Base-by-base conservation (phyloP, 805 yeast genomes). In the Barnettozyma botsteinii region DNA sequence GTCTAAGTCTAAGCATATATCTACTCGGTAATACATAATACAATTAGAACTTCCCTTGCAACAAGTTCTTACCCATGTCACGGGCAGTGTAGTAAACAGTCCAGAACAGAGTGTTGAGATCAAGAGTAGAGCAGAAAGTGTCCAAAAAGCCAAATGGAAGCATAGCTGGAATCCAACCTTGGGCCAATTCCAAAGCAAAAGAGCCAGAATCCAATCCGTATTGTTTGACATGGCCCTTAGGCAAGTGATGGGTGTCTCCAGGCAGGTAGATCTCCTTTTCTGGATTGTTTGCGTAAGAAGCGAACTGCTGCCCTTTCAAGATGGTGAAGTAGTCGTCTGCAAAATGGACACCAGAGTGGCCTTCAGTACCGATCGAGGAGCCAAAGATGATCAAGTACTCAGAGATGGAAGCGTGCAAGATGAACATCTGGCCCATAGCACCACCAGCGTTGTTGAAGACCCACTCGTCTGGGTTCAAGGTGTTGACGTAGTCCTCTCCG, bases 161-260 rank as follows among this genome's bases (percentile, higher is more conserved):
- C 98, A 93, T 93, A 31, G 91, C 81, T 26, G 98, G 98, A 50
- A 93, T 86, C 95, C 96, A 93, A 45, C 98, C 98, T 67, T 91
- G 98, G 7, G 98, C 98, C 55, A 91, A 72, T 61, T 93, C 98
- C 49, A 93, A 67, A 10, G 98, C 96, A 64, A 80, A 93, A 0
- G 85, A 71, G 27, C 83, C 95, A 23, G 75, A 61, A 2, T 85
- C 82, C 95, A 93, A 86, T 21, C 78, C 51, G 62, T 93, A 93
- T 65, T 93, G 98, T 65, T 85, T 87, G 51, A 77, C 75, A 32
- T 60, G 48, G 26, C 96, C 96, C 59, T 76, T 82, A 30, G 55
- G 60, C 59, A 91, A 70, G 59, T 82, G 91, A 61, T 93, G 94
- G 48, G 77, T 79, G 55, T 84, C 86, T 35, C 98, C 98, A 2